Conservation (phyloP, 441 rosid genomes). For the Erodium moschatum region DNA sequence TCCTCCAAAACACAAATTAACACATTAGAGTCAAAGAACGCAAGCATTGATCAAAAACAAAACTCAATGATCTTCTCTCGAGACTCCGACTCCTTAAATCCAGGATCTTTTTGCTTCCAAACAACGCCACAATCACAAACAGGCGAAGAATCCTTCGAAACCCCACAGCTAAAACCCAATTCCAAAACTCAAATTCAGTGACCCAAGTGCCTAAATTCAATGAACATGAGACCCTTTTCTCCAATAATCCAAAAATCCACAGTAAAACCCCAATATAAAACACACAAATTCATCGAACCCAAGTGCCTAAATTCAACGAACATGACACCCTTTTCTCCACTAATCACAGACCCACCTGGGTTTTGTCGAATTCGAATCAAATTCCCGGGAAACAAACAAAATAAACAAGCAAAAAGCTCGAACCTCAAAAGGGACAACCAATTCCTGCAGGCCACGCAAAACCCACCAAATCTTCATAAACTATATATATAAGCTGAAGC, state of each 20-base stretch:
- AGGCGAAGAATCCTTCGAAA: background rate
- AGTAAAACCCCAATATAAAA: too few relatives aligned
- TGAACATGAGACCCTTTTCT: background rate
- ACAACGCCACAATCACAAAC: background rate
- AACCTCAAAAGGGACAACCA: too few relatives aligned
- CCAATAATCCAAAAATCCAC: too few relatives aligned
- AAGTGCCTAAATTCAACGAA: too few relatives aligned
- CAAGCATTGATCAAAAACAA: background rate
- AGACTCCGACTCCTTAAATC: background rate
- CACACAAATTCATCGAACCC: too few relatives aligned
- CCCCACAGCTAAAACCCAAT: background rate
- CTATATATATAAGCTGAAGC: too few relatives aligned
- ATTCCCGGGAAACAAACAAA: too few relatives aligned
- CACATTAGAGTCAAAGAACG: background rate
- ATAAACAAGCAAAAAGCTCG: too few relatives aligned
- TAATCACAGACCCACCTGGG: background rate
- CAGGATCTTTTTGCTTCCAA: background rate
- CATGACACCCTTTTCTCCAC: background rate
- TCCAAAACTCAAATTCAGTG: background rate
- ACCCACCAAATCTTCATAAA: too few relatives aligned
- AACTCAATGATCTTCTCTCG: background rate
- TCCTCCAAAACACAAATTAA: too few relatives aligned
- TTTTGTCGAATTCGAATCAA: too few relatives aligned
- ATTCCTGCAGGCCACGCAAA: too few relatives aligned
- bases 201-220: background rate